Conservation (phyloP, 192 early-diverging fungal species). For the Umbelopsis sp. region DNA sequence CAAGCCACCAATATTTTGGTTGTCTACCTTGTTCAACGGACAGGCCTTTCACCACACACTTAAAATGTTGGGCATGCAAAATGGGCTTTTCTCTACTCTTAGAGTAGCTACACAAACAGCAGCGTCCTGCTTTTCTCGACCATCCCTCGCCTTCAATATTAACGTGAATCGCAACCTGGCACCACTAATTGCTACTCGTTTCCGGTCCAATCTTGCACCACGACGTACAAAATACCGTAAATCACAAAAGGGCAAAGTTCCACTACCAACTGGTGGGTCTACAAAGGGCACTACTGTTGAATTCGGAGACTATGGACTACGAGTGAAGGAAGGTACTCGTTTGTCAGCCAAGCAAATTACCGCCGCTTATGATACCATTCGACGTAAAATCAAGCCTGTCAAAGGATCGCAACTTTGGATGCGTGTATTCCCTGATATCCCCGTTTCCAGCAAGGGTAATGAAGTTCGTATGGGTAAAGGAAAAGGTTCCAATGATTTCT, state of each 20-base stretch:
- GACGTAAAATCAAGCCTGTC: conserved; percentile 81
- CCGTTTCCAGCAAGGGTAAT: conserved; percentile 87
- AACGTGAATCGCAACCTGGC: neutral
- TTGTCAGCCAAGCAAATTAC: conserved; percentile 84
- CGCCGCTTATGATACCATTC: conserved; percentile 69
- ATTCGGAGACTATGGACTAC: conserved; percentile 92
- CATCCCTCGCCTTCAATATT: neutral
- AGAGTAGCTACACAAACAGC: neutral
- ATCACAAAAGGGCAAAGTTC: conserved; percentile 86
- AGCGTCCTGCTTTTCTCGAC: neutral
- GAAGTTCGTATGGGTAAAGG: conserved; percentile 98
- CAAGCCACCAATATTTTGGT: neutral
- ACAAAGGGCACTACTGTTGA: conserved; percentile 85
- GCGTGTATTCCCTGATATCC: conserved; percentile 89
- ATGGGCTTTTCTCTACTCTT: conserved; percentile 1
- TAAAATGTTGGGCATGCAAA: conserved; percentile 10
- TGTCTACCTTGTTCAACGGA: too few species aligned
- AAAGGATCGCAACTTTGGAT: conserved; percentile 87
- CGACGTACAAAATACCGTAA: conserved; percentile 77
- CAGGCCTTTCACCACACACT: neutral
- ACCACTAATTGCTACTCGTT: conserved; percentile 37
- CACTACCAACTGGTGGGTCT: conserved; percentile 79
- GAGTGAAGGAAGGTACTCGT: conserved; percentile 81
- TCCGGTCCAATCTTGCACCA: conserved; percentile 73
- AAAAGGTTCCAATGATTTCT: conserved; percentile 93